These are phyloP conservation scores for Pugionium cornutum DNA, from an alignment of 345 rosid genomes.

Conservation along the genomic window DNA sequence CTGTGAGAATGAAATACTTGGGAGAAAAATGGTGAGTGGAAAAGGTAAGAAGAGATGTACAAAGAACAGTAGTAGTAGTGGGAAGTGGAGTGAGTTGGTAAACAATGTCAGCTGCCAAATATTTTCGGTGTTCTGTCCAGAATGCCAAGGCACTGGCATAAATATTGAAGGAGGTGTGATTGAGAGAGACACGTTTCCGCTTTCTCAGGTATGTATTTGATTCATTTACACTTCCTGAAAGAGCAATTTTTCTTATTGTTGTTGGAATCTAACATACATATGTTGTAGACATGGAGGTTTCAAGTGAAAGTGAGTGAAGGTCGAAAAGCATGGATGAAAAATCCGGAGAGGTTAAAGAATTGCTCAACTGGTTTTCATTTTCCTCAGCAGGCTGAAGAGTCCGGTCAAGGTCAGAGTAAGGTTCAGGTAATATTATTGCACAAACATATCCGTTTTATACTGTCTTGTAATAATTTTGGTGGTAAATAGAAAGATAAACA, in stretches of 20 bases:
- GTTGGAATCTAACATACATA: conserved; percentile 15
- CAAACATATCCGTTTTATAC: not conserved
- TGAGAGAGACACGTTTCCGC: conserved; percentile 63
- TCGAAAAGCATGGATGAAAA: conserved; percentile 82
- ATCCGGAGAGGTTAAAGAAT: conserved; percentile 70
- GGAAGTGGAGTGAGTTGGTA: conserved; percentile 43
- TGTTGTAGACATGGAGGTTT: conserved; percentile 68
- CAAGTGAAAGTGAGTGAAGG: conserved; percentile 76
- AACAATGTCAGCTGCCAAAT: conserved; percentile 43
- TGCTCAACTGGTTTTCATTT: conserved; percentile 83
- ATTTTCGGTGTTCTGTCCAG: conserved; percentile 78
- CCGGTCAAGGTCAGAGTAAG: not conserved
- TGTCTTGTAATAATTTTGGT: not conserved
- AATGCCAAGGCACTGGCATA: conserved; percentile 90
- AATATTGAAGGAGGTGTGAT: conserved; percentile 54
- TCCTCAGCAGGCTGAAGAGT: conserved; percentile 47
- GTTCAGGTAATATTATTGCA: conserved; percentile 48
- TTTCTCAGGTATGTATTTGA: conserved; percentile 69
- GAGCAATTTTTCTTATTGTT: not conserved
- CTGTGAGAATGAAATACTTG: conserved; percentile 67
- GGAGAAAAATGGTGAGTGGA: conserved; percentile 43
- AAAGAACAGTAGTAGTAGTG: conserved; percentile 45
- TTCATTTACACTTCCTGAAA: not conserved
- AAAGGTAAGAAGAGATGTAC: conserved; percentile 55
- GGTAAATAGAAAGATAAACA: conserved; percentile 1